These are phyloP conservation scores for Rosellinia necatrix DNA, from an alignment of 2,329 filamentous ascomycete genomes.

Conservation along the genomic window DNA sequence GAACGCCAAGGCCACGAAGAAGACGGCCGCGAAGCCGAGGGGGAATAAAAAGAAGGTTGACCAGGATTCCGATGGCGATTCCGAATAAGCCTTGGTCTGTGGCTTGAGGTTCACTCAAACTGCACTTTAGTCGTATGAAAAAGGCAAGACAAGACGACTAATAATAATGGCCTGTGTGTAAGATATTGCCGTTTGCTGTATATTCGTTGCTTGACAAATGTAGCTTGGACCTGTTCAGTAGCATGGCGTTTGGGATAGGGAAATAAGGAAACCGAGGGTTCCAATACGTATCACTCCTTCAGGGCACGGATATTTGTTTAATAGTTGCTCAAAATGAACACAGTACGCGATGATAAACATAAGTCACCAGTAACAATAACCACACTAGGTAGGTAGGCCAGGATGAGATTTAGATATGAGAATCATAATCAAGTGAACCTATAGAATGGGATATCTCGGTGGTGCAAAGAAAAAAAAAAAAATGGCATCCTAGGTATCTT, in stretches of 20 bases:
- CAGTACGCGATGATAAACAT: no score
- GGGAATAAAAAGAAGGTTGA: slow-evolving; percentile 34
- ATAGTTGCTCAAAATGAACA: no score
- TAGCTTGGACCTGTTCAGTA: background rate
- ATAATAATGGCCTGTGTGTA: slow-evolving; percentile 5
- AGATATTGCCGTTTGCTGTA: slow-evolving; percentile 3
- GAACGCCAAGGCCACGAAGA: slow-evolving; percentile 61
- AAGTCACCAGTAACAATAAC: no score
- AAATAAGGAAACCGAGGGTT: background rate
- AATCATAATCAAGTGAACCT: background rate
- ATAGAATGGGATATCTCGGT: slow-evolving; percentile 22
- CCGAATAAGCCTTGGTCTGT: slow-evolving; percentile 18
- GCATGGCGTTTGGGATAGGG: slow-evolving; percentile 20
- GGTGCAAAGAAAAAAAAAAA: background rate
- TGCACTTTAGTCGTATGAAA: no score
- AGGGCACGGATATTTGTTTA: no score
- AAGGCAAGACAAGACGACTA: no score
- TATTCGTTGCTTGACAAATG: background rate
- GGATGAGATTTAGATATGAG: no score
- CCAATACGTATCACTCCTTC: no score
- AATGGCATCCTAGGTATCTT: background rate
- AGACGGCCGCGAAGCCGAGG: slow-evolving; percentile 30
- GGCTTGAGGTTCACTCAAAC: no score
- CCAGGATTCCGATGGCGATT: slow-evolving; percentile 35
- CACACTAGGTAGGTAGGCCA: no score